Evolutionary conservation across 1,139 yeast species (phyloP).

Genomic region (Hyphopichia pseudoburtonii): DNA sequence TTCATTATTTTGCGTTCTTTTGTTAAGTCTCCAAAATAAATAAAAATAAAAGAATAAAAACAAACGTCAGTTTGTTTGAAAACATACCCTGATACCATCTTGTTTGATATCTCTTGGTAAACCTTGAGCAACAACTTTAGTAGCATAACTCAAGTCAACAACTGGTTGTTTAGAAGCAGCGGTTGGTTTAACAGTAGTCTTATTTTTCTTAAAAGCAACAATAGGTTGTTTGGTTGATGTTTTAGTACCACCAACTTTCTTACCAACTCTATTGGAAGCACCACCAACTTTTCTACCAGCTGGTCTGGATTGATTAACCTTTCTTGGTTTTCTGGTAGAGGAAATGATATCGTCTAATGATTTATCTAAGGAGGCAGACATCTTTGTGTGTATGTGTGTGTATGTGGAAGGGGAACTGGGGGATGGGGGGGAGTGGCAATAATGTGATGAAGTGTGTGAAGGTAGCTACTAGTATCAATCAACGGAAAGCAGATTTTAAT

Average conservation of each 20-base stretch:
- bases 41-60: too few relatives aligned
- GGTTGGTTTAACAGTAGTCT: conserved; percentile 26
- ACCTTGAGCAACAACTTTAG: conserved; percentile 74
- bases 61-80: too few relatives aligned
- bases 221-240: conserved; percentile 30
- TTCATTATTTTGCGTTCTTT: not conserved
- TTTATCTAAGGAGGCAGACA: conserved; percentile 75
- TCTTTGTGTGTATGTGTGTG: conserved; percentile 8
- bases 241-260: conserved; percentile 25
- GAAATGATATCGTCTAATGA: conserved; percentile 95
- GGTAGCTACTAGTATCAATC: too few relatives aligned
- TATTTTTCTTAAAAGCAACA: conserved; percentile 38
- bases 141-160: conserved; percentile 59
- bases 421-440: not conserved
- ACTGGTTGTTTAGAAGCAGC: conserved; percentile 21
- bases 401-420: not conserved
- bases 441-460: not conserved
- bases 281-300: conserved; percentile 23
- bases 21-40: too few relatives aligned
- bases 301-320: conserved; percentile 24
- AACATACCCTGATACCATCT: conserved; percentile 82
- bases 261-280: conserved; percentile 25
- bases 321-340: conserved; percentile 41
- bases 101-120: conserved; percentile 78
- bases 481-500: too few relatives aligned